phyloP scores from a whole-genome alignment of 2,329 filamentous ascomycete genomes.

The Venturia asperata region DNA sequence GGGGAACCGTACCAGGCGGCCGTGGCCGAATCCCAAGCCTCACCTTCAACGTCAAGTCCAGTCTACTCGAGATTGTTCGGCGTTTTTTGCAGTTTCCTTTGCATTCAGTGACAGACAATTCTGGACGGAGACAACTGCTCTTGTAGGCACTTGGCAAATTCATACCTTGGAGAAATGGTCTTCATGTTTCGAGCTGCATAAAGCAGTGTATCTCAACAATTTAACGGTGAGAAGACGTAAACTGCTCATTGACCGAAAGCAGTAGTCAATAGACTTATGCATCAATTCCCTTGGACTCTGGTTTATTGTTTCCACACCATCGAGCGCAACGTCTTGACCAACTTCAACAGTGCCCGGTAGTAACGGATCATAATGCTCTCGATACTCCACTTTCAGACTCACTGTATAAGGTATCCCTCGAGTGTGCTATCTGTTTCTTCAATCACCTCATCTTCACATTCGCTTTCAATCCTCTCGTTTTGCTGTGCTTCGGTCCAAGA shows the following conservation, averaged over 20 bases:
- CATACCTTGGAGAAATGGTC: background rate
- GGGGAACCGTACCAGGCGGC: background rate
- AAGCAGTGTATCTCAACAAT: background rate
- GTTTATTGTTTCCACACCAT: background rate
- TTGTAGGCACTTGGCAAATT: background rate
- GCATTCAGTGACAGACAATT: background rate
- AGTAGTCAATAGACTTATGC: background rate
- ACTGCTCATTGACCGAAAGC: background rate
- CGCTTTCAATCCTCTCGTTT: background rate
- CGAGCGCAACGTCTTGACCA: background rate
- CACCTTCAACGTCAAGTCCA: background rate
- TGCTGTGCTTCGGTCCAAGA: constrained; percentile 19
- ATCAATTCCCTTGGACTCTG: background rate
- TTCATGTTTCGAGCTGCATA: background rate
- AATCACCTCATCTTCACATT: background rate
- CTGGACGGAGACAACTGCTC: background rate
- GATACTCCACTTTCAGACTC: background rate
- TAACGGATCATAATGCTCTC: background rate
- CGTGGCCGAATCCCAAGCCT: background rate
- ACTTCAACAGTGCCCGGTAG: background rate
- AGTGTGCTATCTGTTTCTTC: background rate
- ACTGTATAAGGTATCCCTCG: background rate
- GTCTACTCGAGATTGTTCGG: background rate
- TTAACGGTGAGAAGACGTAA: background rate
- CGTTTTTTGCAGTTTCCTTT: background rate